These are phyloP conservation scores for Scheffersomyces insectosa DNA, from an alignment of 1,139 yeast genomes.

Conservation along the genomic window DNA sequence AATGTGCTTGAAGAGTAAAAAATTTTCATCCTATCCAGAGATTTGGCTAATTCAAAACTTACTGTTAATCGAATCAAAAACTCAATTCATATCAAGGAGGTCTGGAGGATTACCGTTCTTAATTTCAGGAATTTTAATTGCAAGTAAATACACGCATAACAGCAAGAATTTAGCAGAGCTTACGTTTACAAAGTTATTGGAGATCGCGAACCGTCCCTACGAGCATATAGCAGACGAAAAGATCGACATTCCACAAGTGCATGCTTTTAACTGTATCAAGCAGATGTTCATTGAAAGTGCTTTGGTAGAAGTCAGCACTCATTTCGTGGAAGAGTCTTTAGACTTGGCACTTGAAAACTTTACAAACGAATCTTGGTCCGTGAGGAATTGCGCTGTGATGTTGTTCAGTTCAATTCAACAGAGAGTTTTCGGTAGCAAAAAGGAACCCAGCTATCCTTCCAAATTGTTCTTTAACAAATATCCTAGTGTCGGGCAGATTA, in stretches of 20 bases:
- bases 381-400: conserved; percentile 93
- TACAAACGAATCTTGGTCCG: conserved; percentile 73
- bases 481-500: conserved; percentile 48
- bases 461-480: conserved; percentile 64
- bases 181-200: conserved; percentile 53
- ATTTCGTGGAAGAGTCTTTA: conserved; percentile 58
- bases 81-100: conserved; percentile 77
- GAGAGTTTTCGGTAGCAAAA: conserved; percentile 69
- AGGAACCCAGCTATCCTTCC: conserved; percentile 17
- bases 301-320: conserved; percentile 53
- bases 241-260: conserved; percentile 85
- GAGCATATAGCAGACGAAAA: conserved; percentile 49
- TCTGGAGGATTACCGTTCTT: conserved; percentile 90
- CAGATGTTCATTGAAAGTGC: conserved; percentile 70
- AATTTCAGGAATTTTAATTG: conserved; percentile 68
- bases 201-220: conserved; percentile 55
- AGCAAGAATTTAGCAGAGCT: neutral
- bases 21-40: conserved; percentile 35
- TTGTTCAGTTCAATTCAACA: conserved; percentile 81
- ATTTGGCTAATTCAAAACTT: conserved; percentile 61
- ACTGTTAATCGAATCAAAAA: conserved; percentile 50
- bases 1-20: conserved; percentile 39
- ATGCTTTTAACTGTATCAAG: conserved; percentile 84
- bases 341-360: conserved; percentile 63
- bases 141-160: conserved; percentile 35